Evolutionary conservation across 352 stramenopile species (phyloP), one percentile per base, ranked within the genome.

Genomic region (Phytopythium oedochilum): DNA sequence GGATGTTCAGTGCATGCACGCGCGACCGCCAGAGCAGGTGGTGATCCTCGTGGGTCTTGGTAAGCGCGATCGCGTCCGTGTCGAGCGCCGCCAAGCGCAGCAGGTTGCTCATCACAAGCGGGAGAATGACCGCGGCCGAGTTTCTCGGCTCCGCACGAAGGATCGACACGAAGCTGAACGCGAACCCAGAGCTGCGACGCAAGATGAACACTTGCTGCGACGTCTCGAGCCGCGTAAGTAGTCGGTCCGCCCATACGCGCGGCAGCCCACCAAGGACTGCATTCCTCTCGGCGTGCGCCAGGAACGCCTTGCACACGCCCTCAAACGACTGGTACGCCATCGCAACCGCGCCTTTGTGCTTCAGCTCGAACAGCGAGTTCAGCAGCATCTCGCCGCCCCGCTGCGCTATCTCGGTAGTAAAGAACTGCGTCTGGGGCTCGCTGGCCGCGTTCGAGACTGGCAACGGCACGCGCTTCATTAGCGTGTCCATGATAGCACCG

Each of bases 1-100:
- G 70, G 46, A 97, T 94, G 57, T 97, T 97, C 18, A 96, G 68
- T 17, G 86, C 79, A 40, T 96, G 87, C 23, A 97, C 86, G 23
- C 78, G 81, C 31, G 78, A 82, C 29, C 85, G 82, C 83, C 79
- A 91, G 36, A 78, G 58, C 47, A 72, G 64, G 57, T 91, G 80
- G 29, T 84, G 70, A 11, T 76, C 53, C 17, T 78, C 55, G 26
- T 74, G 61, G 11, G 57, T 45, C 11, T 44, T 38, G 5, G 44
- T 49, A 3, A 56, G 59, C 12, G 71, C 64, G 5, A 78, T 63
- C 5, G 56, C 67, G 38, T 89, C 71, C 17, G 79, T 86, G 44
- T 88, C 79, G 18, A 83, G 64, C 9, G 66, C 63, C 17, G 82
- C 82, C 18, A 96, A 70, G 15, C 71, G 72, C 25, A 96, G 60